These are phyloP conservation scores for Calonectria leucothoes DNA, from an alignment of 2,329 filamentous ascomycete species.

Conservation along the genomic window DNA sequence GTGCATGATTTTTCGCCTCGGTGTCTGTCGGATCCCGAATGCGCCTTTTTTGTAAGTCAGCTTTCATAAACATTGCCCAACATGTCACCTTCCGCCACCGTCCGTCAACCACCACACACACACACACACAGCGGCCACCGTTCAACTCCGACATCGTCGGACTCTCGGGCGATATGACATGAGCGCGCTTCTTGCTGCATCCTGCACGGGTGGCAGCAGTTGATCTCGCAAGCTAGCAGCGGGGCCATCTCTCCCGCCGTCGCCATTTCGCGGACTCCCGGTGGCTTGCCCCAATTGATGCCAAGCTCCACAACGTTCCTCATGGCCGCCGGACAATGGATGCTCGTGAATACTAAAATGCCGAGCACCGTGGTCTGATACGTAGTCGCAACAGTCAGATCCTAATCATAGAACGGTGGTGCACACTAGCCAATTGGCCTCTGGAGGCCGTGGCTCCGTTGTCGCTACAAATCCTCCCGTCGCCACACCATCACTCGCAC, in stretches of 20 bases:
- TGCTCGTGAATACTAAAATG: not conserved
- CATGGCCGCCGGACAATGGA: not conserved
- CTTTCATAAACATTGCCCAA: not conserved
- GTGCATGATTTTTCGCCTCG: not conserved
- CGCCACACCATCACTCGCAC: not conserved
- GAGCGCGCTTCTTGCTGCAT: slow-evolving; percentile 25
- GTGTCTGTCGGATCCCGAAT: slow-evolving; percentile 11
- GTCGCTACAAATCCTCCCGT: not conserved
- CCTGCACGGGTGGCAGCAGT: slow-evolving; percentile 7
- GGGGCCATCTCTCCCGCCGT: slow-evolving; percentile 22
- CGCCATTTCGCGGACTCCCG: slow-evolving; percentile 28
- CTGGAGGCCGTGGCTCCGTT: not conserved
- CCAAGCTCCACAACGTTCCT: slow-evolving; percentile 1
- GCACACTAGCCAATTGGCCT: not conserved
- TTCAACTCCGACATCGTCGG: slow-evolving; percentile 34
- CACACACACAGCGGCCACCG: slow-evolving; percentile 10
- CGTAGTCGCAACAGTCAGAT: not conserved
- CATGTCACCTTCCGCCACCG: slow-evolving; percentile 8
- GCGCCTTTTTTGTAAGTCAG: not conserved
- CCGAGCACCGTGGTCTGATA: not conserved
- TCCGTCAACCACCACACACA: not conserved
- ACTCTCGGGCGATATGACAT: slow-evolving; percentile 37
- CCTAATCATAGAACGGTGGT: not conserved
- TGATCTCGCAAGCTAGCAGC: slow-evolving; percentile 15
- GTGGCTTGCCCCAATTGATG: not conserved